phyloP scores from a whole-genome alignment of 2,329 filamentous ascomycete species.

The Botrytis tulipae region DNA sequence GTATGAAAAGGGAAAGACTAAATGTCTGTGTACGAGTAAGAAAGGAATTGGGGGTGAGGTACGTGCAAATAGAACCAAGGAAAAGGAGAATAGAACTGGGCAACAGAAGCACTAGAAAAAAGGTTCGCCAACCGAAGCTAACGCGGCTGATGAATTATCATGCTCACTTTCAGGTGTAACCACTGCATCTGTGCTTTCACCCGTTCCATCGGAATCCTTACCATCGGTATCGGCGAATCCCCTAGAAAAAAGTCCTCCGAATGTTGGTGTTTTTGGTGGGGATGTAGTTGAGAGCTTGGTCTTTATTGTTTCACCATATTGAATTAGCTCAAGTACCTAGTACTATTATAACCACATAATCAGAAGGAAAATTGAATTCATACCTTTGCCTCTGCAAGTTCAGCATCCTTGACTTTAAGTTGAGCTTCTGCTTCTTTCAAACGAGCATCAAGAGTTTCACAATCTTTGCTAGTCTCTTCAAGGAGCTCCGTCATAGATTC shows the following conservation, averaged over 20 bases:
- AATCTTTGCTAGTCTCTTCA: slow-evolving; percentile 50
- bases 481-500: slow-evolving; percentile 60
- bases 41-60: neutral
- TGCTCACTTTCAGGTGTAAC: slow-evolving; percentile 56
- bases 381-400: slow-evolving; percentile 61
- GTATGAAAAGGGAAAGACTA: neutral
- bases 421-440: slow-evolving; percentile 43
- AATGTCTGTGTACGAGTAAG: neutral
- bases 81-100: slow-evolving; percentile 18
- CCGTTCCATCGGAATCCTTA: slow-evolving; percentile 36
- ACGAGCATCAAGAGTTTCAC: slow-evolving; percentile 41
- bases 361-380: slow-evolving; percentile 7
- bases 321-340: slow-evolving; percentile 16
- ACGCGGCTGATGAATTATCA: slow-evolving; percentile 62
- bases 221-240: slow-evolving; percentile 47
- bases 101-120: slow-evolving; percentile 33
- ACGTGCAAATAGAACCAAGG: neutral
- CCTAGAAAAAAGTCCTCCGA: slow-evolving; percentile 51
- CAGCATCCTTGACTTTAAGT: slow-evolving; percentile 56
- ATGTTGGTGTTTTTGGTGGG: slow-evolving; percentile 40
- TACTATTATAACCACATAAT: slow-evolving; percentile 6
- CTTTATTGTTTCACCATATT: slow-evolving; percentile 41
- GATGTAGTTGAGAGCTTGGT: slow-evolving; percentile 41
- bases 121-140: slow-evolving; percentile 60
- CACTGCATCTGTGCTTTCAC: slow-evolving; percentile 28